Conservation (phyloP, 768 basidiomycete genomes). For the Leccinum truebloodii region DNA sequence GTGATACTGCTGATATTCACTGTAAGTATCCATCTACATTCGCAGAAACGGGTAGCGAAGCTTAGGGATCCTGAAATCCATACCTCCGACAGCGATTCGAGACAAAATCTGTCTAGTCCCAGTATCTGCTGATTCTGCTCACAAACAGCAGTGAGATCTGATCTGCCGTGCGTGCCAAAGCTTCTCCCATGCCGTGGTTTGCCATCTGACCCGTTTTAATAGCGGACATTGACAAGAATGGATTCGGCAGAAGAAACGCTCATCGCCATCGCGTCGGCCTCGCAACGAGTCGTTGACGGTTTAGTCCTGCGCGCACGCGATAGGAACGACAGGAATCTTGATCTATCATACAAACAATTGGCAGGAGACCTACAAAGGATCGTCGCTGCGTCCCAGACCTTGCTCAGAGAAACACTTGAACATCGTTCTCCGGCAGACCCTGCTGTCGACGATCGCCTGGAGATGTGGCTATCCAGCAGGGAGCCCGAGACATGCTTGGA, state of each 20-base stretch:
- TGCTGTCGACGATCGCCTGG: not conserved
- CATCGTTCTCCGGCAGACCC: not conserved
- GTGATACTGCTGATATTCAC: too few species aligned
- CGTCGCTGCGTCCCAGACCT: not conserved
- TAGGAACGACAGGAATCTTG: not conserved
- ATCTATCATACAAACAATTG: not conserved
- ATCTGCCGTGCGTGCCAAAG: too few species aligned
- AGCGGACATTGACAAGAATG: not conserved
- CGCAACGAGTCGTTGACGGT: not conserved
- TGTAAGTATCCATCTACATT: too few species aligned
- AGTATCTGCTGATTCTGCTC: too few species aligned
- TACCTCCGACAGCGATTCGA: too few species aligned
- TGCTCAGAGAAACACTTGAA: not conserved
- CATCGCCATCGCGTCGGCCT: not conserved
- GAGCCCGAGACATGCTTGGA: not conserved
- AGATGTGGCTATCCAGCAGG: not conserved
- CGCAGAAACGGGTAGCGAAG: too few species aligned
- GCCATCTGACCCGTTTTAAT: not conserved
- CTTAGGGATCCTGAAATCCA: too few species aligned
- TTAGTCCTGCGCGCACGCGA: not conserved
- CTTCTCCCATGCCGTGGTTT: too few species aligned
- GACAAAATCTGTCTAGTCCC: too few species aligned
- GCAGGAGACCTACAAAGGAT: not conserved
- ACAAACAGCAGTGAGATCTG: too few species aligned
- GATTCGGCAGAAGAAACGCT: not conserved